Base-by-base conservation (phyloP, 257 asterid genomes). In the Nemophila menziesii region DNA sequence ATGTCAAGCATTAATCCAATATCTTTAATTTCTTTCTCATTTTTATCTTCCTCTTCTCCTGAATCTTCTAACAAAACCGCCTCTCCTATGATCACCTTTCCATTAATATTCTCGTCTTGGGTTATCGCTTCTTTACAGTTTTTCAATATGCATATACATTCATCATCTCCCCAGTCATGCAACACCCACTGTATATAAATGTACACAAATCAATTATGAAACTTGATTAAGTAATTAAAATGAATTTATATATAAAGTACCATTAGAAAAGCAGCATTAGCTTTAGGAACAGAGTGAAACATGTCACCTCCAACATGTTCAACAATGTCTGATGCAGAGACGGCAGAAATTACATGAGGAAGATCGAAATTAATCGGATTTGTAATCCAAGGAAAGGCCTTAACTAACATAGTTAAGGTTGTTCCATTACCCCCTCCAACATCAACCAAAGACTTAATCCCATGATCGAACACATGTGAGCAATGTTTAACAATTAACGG, bases 341-440 rank as follows among this genome's bases (percentile, higher is more conserved):
- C 86, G 2, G 16, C 56, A 1, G 68, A 48, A 2, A 63, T 66
- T 0, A 77, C 93, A 22, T 80, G 82, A 13, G 85, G 67, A 12
- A 69, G 71, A 54, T 82, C 89, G 2, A 62, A 76, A 40, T 67
- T 73, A 33, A 79, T 59, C 51, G 85, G 87, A 11, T 7, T 66
- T n/a, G n/a, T n/a, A 39, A 76, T 69, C 72, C 66, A 57, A 0
- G 89, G 84, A 21, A 39, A 77, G 8, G 67, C 65, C 46, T 64
- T 58, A 5, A 73, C 60, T 58, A 82, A 37, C 1, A 46, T 54
- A 15, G 63, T 36, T 0, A 82, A 58, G 8, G 85, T 33, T 1
- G 82, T 71, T 17, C 92, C 94, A 18, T 79, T 60, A 0, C 92
- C 84, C 12, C 94, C 89, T 11, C 92, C 89, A 10, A 82, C 89